Conservation (phyloP, 805 yeast species). For the Monosporozyma servazzii region DNA sequence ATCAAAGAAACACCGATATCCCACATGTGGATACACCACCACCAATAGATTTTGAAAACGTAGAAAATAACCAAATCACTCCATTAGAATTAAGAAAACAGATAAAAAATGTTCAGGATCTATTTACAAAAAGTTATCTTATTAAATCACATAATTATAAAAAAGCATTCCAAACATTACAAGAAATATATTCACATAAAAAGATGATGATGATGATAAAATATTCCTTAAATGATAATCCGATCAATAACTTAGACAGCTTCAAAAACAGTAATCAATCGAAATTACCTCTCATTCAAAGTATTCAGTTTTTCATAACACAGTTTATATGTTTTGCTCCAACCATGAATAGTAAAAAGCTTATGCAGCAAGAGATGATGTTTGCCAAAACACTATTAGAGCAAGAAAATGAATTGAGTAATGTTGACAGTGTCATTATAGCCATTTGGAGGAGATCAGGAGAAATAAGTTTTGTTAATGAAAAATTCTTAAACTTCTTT, state of each 20-base stretch:
- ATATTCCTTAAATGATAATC: not conserved
- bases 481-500: conserved; percentile 62
- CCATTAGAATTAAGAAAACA: conserved; percentile 17
- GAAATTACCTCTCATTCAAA: not conserved
- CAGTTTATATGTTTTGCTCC: conserved; percentile 71
- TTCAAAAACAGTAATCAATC: not conserved
- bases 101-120: conserved; percentile 18
- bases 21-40: not conserved
- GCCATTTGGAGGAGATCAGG: conserved; percentile 83
- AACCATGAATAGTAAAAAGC: conserved; percentile 60
- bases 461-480: conserved; percentile 70
- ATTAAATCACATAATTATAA: conserved; percentile 21
- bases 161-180: conserved; percentile 13
- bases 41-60: not conserved
- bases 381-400: conserved; percentile 51
- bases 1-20: not conserved
- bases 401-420: conserved; percentile 38
- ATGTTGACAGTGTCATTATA: conserved; percentile 63
- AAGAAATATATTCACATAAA: conserved; percentile 9
- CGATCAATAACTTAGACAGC: not conserved
- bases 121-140: conserved; percentile 11
- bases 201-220: not conserved
- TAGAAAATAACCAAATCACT: not conserved
- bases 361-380: conserved; percentile 51
- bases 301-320: conserved; percentile 44